Evolutionary conservation across 768 basidiomycete genomes (phyloP).

Genomic region (Tricholoma hemisulphureum): DNA sequence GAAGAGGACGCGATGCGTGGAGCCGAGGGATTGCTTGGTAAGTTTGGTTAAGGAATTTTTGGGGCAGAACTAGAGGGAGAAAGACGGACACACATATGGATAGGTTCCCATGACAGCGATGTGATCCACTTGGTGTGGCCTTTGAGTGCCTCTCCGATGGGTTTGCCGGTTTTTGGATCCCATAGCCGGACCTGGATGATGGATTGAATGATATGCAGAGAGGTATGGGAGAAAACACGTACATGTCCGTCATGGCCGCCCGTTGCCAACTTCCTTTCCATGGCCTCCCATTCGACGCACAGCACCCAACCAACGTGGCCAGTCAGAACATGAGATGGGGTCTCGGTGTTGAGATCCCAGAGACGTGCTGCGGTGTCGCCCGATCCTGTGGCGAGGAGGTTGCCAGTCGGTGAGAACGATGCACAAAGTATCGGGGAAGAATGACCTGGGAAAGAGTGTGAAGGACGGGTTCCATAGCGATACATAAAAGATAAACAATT

Average conservation of each 20-base stretch:
- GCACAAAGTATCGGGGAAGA: constrained; percentile 92
- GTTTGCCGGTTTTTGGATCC: constrained; percentile 90
- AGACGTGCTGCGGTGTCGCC: constrained; percentile 91
- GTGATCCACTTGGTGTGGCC: constrained; percentile 98
- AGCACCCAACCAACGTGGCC: constrained; percentile 97
- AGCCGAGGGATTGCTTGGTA: constrained; percentile 62
- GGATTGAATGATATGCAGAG: background rate
- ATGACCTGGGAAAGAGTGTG: constrained; percentile 57
- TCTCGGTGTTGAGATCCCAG: constrained; percentile 94
- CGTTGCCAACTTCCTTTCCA: constrained; percentile 87
- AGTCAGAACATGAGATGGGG: constrained; percentile 78
- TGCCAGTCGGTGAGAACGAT: constrained; percentile 92
- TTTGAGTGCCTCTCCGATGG: constrained; percentile 83
- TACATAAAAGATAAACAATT: constrained; percentile 20
- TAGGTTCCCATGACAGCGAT: constrained; percentile 92
- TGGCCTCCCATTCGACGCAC: constrained; percentile 95
- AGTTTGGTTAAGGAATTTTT: constrained; percentile 5
- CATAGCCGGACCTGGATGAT: constrained; percentile 70
- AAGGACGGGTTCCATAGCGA: background rate
- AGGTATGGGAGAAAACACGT: constrained; percentile 16
- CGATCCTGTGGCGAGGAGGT: constrained; percentile 88
- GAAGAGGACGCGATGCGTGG: constrained; percentile 93
- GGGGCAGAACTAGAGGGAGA: too few species aligned
- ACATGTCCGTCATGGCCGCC: constrained; percentile 95
- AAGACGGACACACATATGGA: constrained; percentile 65